These are phyloP conservation scores for Euclidium syriacum DNA, from an alignment of 345 rosid genomes.

Conservation along the genomic window DNA sequence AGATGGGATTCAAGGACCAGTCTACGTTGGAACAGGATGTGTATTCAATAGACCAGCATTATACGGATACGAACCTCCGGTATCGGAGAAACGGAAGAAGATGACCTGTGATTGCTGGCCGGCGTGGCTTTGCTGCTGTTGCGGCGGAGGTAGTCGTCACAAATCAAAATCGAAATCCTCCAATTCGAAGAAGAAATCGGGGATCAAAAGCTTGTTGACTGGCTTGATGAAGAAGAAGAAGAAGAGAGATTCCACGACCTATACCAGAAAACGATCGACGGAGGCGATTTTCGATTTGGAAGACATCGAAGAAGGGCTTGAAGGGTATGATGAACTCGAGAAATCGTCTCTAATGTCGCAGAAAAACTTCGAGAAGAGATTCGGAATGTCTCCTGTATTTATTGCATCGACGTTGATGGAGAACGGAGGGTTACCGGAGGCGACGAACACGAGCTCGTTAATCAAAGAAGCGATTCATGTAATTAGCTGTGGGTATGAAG, in stretches of 20 bases:
- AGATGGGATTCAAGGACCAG: slow-evolving; percentile 96
- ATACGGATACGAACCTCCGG: slow-evolving; percentile 93
- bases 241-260: slow-evolving; percentile 46
- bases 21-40: slow-evolving; percentile 95
- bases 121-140: slow-evolving; percentile 92
- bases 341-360: slow-evolving; percentile 94
- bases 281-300: slow-evolving; percentile 63
- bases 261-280: slow-evolving; percentile 51
- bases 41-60: slow-evolving; percentile 90
- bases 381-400: slow-evolving; percentile 87
- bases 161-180: slow-evolving; percentile 38
- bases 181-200: slow-evolving; percentile 65
- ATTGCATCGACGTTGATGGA: slow-evolving; percentile 92
- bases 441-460: slow-evolving; percentile 62
- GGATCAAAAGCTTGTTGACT: slow-evolving; percentile 52
- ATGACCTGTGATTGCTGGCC: slow-evolving; percentile 99
- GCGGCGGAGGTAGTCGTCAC: slow-evolving; percentile 65
- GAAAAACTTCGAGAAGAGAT: slow-evolving; percentile 90
- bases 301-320: slow-evolving; percentile 97
- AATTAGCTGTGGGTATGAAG: slow-evolving; percentile 88
- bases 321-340: slow-evolving; percentile 89
- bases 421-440: slow-evolving; percentile 94
- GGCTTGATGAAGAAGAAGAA: slow-evolving; percentile 54
- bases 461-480: slow-evolving; percentile 97
- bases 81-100: slow-evolving; percentile 78